These are phyloP conservation scores for Botrytis cinerea DNA, from an alignment of 2,329 filamentous ascomycete species.

Conservation along the genomic window DNA sequence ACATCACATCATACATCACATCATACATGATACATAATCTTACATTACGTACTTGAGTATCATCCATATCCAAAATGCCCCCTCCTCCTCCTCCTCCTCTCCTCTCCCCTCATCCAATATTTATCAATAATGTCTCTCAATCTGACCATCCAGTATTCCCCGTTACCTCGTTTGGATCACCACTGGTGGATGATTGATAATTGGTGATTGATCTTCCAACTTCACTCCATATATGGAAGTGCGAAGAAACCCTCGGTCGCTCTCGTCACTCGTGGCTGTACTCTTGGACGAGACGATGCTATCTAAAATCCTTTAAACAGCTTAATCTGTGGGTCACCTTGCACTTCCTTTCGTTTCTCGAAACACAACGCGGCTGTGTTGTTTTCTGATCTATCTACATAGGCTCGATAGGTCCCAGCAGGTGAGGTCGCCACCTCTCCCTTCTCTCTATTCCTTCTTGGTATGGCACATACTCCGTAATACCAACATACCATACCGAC, in stretches of 20 bases:
- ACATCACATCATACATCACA: background rate
- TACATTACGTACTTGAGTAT: background rate
- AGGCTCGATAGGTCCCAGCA: background rate
- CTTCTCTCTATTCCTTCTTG: background rate
- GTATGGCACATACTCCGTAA: background rate
- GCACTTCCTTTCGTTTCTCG: constrained; percentile 1
- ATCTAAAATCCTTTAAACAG: background rate
- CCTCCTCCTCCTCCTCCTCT: background rate
- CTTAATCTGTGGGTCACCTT: background rate
- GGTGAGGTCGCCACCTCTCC: background rate
- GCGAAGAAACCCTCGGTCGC: background rate
- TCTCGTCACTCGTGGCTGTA: background rate
- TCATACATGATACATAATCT: background rate
- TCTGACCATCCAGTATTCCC: background rate
- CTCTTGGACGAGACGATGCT: background rate
- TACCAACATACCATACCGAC: background rate
- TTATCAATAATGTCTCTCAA: background rate
- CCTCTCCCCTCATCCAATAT: background rate
- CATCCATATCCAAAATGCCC: background rate
- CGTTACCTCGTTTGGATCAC: background rate
- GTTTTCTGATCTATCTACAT: background rate
- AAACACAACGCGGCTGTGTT: constrained; percentile 1
- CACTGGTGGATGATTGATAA: too few relatives aligned
- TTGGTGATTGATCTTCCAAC: background rate
- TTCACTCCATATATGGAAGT: background rate